A percentile compares a stretch with the other conserved stretches of the same genome.
Evolutionary conservation across 805 yeast genomes (phyloP).

Genomic region (Metschnikowia hibisci): DNA sequence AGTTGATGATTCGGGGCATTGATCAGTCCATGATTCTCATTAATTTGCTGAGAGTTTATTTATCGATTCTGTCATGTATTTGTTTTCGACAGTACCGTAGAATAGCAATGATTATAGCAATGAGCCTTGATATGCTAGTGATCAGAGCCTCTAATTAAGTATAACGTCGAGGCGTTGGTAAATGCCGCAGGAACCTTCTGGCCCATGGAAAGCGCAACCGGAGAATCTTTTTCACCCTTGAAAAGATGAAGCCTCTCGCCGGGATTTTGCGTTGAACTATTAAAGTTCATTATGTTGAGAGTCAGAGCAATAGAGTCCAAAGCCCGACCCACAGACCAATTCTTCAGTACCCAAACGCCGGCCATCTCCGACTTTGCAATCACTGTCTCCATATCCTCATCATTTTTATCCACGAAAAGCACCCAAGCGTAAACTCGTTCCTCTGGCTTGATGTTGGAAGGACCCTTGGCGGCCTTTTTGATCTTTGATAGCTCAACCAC

Average conservation of each 20-base stretch:
- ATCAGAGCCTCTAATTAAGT: slow-evolving; percentile 47
- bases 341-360: slow-evolving; percentile 46
- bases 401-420: slow-evolving; percentile 34
- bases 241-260: slow-evolving; percentile 47
- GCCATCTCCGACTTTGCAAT: slow-evolving; percentile 25
- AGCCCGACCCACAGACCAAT: slow-evolving; percentile 59
- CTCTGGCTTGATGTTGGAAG: slow-evolving; percentile 34
- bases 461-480: slow-evolving; percentile 51
- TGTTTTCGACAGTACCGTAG: too few species aligned
- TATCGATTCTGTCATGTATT: neutral
- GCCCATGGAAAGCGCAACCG: slow-evolving; percentile 27
- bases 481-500: slow-evolving; percentile 36
- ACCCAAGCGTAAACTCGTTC: slow-evolving; percentile 53
- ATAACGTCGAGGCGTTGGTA: slow-evolving; percentile 48
- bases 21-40: too few species aligned
- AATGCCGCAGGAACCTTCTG: slow-evolving; percentile 40
- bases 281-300: slow-evolving; percentile 45
- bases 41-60: neutral
- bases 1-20: too few species aligned
- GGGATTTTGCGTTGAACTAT: slow-evolving; percentile 42
- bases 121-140: neutral
- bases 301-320: slow-evolving; percentile 50
- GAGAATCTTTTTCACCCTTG: slow-evolving; percentile 27
- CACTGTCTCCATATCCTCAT: slow-evolving; percentile 24
- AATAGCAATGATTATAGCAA: too few species aligned